Evolutionary conservation across 352 stramenopile genomes (phyloP).

Genomic region (Phytophthora brassicae): DNA sequence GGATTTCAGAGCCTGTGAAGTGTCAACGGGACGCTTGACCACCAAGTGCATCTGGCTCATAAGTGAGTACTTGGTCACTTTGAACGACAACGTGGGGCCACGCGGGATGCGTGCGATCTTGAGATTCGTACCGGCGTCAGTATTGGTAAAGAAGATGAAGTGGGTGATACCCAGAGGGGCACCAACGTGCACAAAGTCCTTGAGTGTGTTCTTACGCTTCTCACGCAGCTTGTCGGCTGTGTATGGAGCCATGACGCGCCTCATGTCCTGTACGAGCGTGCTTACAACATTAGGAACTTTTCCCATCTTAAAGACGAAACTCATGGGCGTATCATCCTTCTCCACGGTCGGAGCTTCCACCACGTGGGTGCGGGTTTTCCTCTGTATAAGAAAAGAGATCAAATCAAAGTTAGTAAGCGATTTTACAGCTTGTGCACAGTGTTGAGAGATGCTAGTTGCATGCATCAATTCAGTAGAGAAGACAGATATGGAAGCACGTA

Average conservation of each 20-base stretch:
- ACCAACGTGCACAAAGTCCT: conserved; percentile 92
- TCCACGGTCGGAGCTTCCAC: conserved; percentile 62
- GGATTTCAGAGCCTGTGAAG: conserved; percentile 84
- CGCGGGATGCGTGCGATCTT: conserved; percentile 93
- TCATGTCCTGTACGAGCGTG: conserved; percentile 91
- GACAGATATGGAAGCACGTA: conserved; percentile 37
- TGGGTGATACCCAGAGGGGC: conserved; percentile 95
- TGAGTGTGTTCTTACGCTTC: conserved; percentile 91
- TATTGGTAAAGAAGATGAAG: conserved; percentile 96
- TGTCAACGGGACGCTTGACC: conserved; percentile 91
- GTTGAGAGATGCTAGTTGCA: background rate
- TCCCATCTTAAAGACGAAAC: conserved; percentile 92
- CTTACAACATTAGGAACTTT: conserved; percentile 78
- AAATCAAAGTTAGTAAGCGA: background rate
- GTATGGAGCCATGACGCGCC: conserved; percentile 94
- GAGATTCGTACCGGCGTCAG: conserved; percentile 92
- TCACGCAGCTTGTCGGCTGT: conserved; percentile 93
- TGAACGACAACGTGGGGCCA: conserved; percentile 96
- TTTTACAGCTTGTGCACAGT: background rate
- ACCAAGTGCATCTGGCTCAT: conserved; percentile 91
- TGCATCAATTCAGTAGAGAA: background rate
- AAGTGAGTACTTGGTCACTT: conserved; percentile 89
- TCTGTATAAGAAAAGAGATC: conserved; percentile 37
- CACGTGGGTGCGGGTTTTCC: conserved; percentile 85
- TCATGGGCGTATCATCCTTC: conserved; percentile 88